phyloP scores from a whole-genome alignment of 768 basidiomycete genomes.

The Lentinus tigrinus region DNA sequence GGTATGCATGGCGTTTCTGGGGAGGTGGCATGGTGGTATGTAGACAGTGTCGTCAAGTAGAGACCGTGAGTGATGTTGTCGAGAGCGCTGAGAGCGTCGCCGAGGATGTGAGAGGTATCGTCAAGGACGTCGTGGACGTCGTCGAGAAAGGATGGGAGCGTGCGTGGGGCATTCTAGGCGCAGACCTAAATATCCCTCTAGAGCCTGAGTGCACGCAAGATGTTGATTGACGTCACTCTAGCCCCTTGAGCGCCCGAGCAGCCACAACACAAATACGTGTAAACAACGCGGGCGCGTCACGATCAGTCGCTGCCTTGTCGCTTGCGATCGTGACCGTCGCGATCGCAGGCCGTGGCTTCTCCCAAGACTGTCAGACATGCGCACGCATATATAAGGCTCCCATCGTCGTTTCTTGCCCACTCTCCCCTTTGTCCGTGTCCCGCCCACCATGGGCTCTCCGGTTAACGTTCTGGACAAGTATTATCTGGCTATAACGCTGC shows the following conservation, averaged over 20 bases:
- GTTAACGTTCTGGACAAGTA: slow-evolving; percentile 48
- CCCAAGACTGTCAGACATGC: too few relatives aligned
- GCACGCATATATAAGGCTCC: too few relatives aligned
- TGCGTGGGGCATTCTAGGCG: background rate
- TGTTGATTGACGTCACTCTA: slow-evolving; percentile 13
- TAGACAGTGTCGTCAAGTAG: background rate
- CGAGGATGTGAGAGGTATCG: background rate
- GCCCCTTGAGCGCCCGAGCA: background rate
- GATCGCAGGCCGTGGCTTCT: too few relatives aligned
- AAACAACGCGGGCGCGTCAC: background rate
- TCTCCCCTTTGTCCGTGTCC: background rate
- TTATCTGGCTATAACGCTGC: slow-evolving; percentile 48
- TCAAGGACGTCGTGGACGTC: background rate
- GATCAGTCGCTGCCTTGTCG: background rate
- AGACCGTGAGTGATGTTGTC: background rate
- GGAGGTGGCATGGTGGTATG: slow-evolving; percentile 2
- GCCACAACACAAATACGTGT: slow-evolving; percentile 10
- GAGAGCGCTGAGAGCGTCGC: background rate
- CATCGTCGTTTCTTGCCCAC: too few relatives aligned
- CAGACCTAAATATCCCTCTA: too few relatives aligned
- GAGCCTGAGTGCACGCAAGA: too few relatives aligned
- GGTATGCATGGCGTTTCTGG: slow-evolving; percentile 24
- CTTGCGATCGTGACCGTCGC: too few relatives aligned
- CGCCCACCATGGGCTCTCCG: slow-evolving; percentile 19
- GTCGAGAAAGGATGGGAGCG: background rate